Evolutionary conservation across 1,139 yeast genomes (phyloP).

Genomic region (Suhomyces atakaporum): DNA sequence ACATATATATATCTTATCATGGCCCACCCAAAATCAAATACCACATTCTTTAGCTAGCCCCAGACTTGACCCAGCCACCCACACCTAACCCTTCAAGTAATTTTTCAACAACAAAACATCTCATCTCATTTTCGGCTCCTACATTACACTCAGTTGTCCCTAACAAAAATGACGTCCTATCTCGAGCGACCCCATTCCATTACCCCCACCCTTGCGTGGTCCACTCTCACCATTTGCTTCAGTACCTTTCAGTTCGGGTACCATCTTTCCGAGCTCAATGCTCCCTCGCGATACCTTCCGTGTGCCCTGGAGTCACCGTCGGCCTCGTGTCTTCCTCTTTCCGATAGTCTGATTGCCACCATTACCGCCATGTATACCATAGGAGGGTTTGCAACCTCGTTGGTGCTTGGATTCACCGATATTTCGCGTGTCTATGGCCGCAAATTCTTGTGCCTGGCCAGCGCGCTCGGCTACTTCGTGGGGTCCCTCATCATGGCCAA

Average conservation of each 20-base stretch:
- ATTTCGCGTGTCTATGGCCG: conserved; percentile 31
- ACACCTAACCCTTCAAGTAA: too few relatives aligned
- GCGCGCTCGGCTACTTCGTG: conserved; percentile 25
- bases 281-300: conserved; percentile 68
- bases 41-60: too few relatives aligned
- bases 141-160: too few relatives aligned
- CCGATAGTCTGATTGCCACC: conserved; percentile 23
- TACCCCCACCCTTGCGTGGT: conserved; percentile 35
- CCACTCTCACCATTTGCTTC: conserved; percentile 54
- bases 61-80: too few relatives aligned
- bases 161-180: conserved; percentile 9
- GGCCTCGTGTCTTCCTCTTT: conserved; percentile 34
- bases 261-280: conserved; percentile 87
- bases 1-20: background rate
- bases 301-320: conserved; percentile 33
- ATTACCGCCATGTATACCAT: conserved; percentile 41
- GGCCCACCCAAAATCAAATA: too few relatives aligned
- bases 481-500: conserved; percentile 34
- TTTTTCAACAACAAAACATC: too few relatives aligned
- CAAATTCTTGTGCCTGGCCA: conserved; percentile 24
- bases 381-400: conserved; percentile 39
- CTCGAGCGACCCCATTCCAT: conserved; percentile 28
- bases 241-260: conserved; percentile 88
- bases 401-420: conserved; percentile 33
- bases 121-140: too few relatives aligned